Conservation (phyloP, 768 basidiomycete genomes). For the Udeniomyces megalosporus region DNA sequence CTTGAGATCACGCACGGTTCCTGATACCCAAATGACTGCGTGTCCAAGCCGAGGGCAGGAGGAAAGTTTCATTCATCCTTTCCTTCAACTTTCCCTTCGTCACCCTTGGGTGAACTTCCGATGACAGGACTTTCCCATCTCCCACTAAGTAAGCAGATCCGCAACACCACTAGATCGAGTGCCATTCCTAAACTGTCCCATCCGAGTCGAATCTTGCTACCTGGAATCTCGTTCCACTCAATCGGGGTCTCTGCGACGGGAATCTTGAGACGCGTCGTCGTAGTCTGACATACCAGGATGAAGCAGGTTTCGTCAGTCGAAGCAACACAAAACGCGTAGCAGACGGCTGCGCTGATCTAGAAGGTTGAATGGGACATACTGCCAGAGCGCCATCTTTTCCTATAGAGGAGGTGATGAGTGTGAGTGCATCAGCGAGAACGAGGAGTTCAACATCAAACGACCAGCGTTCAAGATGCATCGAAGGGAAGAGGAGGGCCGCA, state of each 20-base stretch:
- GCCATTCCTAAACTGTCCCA: constrained; percentile 80
- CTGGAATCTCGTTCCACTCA: constrained; percentile 82
- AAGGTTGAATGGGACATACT: neutral
- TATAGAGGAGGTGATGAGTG: neutral
- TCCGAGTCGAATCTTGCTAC: constrained; percentile 77
- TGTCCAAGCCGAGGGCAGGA: no score
- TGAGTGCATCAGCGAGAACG: constrained; percentile 42
- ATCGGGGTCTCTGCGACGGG: constrained; percentile 75
- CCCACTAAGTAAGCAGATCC: constrained; percentile 64
- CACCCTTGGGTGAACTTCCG: neutral
- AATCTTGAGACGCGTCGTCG: constrained; percentile 32
- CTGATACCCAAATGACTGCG: no score
- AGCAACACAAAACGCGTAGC: constrained; percentile 63
- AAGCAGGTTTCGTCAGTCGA: constrained; percentile 84
- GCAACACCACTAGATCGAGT: constrained; percentile 62
- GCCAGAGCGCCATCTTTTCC: no score
- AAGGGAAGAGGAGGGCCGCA: constrained; percentile 67
- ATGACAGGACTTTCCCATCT: constrained; percentile 36
- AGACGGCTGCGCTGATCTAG: constrained; percentile 36
- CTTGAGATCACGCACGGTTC: no score
- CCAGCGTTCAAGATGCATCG: constrained; percentile 77
- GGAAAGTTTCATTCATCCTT: no score
- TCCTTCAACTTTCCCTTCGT: neutral
- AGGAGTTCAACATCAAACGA: constrained; percentile 93
- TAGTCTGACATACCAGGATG: constrained; percentile 45